These are phyloP conservation scores for Malus hybrid DNA, from an alignment of 331 rosid genomes.

Conservation along the genomic window DNA sequence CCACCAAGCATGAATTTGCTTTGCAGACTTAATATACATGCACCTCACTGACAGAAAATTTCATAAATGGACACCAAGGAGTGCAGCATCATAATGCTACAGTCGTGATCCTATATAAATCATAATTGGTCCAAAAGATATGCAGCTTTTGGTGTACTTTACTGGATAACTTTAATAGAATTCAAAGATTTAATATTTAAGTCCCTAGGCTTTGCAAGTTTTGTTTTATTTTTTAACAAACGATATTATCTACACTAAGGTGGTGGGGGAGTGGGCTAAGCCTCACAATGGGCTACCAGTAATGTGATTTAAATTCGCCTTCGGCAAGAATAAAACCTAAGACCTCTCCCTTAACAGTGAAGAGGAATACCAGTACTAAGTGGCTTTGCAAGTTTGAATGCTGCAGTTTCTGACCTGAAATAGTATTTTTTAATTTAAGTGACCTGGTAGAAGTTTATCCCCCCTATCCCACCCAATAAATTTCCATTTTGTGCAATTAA, in stretches of 20 bases:
- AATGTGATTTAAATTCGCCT: too few species aligned
- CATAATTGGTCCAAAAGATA: neutral
- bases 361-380: too few species aligned
- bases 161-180: neutral
- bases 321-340: too few species aligned
- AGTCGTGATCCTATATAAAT: neutral
- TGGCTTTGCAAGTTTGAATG: neutral
- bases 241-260: too few species aligned
- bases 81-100: neutral
- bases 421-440: neutral
- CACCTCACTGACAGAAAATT: neutral
- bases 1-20: neutral
- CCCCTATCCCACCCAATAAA: neutral
- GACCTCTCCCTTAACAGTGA: too few species aligned
- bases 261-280: too few species aligned
- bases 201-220: neutral
- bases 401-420: neutral
- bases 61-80: neutral
- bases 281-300: too few species aligned
- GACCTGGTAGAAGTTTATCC: neutral
- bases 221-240: too few species aligned
- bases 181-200: neutral
- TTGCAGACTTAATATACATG: neutral
- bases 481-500: neutral
- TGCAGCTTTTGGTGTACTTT: neutral